Evolutionary conservation across 139 green algal genomes (phyloP), one percentile per base, ranked within the genome.

Genomic region (Coelastrella sp.): DNA sequence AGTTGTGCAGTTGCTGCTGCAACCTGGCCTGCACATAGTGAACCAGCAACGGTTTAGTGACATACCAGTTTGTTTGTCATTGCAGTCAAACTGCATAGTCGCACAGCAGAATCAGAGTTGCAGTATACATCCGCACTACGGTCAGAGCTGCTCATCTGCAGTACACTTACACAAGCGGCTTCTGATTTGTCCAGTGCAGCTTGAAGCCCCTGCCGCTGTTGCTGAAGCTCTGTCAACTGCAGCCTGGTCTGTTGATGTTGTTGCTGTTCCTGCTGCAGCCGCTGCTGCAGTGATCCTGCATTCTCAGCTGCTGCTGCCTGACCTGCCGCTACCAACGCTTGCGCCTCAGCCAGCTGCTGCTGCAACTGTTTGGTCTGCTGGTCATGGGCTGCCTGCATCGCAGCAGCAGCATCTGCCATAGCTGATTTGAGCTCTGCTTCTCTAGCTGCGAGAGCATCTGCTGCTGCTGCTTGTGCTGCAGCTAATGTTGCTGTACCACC

Each of bases 331-430:
- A 76, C 79, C 19, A 59, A 5, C 5, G 73, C 66, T 19, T 90
- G 47, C 58, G 85, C 79, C 32, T 58, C 86, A 87, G 86, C 54
- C 4, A 88, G 23, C 90, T 90, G 73, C 32, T 87, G 71, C 19
- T 91, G 57, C 86, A 93, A 56, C 47, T 88, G 85, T 4, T 59
- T 47, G 66, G 85, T 6, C 61, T 79, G 74, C 59, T 78, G 11
- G 0, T 3, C 64, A 65, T 85, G 75, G 3, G 4, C 60, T 66
- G n/a, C 54, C 19, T 88, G 68, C 19, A 80, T 7, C 3, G 19
- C 8, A 10, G 68, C 2, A 4, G 80, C 4, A 14, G 22, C 6
- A n/a, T 54, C 22, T 57, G 13, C 32, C 20, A 82, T 10, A 22
- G 47, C 59, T 61, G 82, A 82, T 85, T 23, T 7, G 11, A 47